These are phyloP conservation scores for Cadophora sp. DNA, from an alignment of 2,329 filamentous ascomycete species.

Conservation along the genomic window DNA sequence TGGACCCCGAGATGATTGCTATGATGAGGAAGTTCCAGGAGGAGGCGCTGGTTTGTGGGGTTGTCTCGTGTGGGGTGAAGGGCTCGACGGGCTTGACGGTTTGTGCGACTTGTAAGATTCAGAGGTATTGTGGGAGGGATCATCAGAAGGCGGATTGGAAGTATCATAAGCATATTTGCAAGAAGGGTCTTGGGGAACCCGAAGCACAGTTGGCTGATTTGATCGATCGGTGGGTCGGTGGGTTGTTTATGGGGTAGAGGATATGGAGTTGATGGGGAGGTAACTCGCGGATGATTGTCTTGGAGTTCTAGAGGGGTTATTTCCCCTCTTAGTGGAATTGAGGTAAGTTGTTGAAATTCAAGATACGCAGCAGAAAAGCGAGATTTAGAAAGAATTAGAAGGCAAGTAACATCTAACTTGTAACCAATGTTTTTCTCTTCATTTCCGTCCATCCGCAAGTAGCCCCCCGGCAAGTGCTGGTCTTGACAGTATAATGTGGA, in stretches of 20 bases:
- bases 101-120: constrained; percentile 38
- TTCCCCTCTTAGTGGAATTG: not conserved
- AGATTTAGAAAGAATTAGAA: too few species aligned
- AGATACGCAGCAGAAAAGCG: too few species aligned
- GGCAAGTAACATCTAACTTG: not conserved
- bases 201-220: not conserved
- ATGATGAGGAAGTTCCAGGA: constrained; percentile 32
- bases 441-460: not conserved
- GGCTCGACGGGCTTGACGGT: constrained; percentile 32
- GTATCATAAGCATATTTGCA: constrained; percentile 42
- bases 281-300: too few species aligned
- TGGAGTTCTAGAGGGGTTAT: not conserved
- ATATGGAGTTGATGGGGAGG: not conserved
- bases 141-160: constrained; percentile 45
- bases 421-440: not conserved
- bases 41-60: constrained; percentile 33
- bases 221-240: not conserved
- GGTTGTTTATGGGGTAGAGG: too few species aligned
- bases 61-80: constrained; percentile 27
- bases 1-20: constrained; percentile 24
- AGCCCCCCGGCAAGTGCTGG: not conserved
- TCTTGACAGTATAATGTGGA: not conserved
- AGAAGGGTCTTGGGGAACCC: constrained; percentile 34
- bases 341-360: too few species aligned
- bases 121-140: constrained; percentile 40